phyloP scores from a whole-genome alignment of 148 eudicot genomes.

The Amaranthus hypochondriacus region DNA sequence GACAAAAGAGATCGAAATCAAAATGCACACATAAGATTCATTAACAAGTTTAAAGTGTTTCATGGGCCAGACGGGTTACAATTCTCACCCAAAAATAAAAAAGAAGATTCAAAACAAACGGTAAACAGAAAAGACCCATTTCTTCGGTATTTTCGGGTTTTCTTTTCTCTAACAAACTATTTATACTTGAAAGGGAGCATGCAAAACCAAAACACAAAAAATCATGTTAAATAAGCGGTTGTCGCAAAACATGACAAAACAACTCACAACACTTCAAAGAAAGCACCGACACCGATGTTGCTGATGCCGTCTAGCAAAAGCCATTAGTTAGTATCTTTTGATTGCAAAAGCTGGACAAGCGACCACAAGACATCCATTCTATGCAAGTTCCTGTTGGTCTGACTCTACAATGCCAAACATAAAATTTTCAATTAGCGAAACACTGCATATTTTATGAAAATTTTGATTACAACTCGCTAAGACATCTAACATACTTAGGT shows the following conservation, averaged over 20 bases:
- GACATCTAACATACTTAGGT: neutral
- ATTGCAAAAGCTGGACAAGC: constrained; percentile 73
- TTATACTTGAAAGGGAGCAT: constrained; percentile 17
- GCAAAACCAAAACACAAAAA: constrained; percentile 10
- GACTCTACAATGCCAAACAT: constrained; percentile 39
- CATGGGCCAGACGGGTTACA: constrained; percentile 1
- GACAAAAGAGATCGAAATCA: no score
- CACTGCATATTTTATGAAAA: neutral
- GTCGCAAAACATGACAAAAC: constrained; percentile 6
- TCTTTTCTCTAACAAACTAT: constrained; percentile 13
- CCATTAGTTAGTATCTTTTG: constrained; percentile 33
- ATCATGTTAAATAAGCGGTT: constrained; percentile 12
- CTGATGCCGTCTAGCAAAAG: constrained; percentile 1
- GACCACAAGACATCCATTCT: constrained; percentile 91
- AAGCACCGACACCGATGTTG: neutral
- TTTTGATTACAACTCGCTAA: neutral
- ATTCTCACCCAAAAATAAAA: neutral
- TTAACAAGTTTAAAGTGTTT: constrained; percentile 3
- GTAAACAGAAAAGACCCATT: constrained; percentile 11
- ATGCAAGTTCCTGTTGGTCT: constrained; percentile 68
- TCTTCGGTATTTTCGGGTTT: neutral
- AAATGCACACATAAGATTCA: constrained; percentile 10
- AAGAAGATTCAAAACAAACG: constrained; percentile 1
- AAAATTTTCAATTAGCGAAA: neutral
- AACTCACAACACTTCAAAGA: constrained; percentile 25